Percentiles rank a stretch among this genome's conserved stretches.
phyloP scores from a whole-genome alignment of 2,329 filamentous ascomycete species.

The Ascochyta pisi region DNA sequence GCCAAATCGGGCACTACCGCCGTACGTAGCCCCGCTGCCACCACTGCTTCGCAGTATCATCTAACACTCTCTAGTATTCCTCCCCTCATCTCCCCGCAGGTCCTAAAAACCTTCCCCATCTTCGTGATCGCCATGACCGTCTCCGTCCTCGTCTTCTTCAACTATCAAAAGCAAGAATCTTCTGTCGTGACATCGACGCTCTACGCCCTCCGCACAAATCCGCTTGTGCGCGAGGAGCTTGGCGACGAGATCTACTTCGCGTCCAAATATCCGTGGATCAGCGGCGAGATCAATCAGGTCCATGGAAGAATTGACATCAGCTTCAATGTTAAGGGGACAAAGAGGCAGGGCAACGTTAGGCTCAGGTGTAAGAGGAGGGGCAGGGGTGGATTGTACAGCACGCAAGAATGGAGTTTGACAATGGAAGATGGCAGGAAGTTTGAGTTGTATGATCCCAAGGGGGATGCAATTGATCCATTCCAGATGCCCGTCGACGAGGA shows the following conservation, averaged over 20 bases:
- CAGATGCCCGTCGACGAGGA: conserved; percentile 36
- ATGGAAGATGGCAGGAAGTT: conserved; percentile 71
- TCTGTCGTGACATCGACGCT: conserved; percentile 83
- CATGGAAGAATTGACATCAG: conserved; percentile 87
- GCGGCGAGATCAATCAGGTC: conserved; percentile 84
- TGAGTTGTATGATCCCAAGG: conserved; percentile 73
- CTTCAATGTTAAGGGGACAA: conserved; percentile 85
- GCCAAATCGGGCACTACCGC: conserved; percentile 45
- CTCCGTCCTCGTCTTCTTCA: conserved; percentile 89
- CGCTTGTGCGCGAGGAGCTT: conserved; percentile 74
- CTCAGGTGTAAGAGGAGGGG: conserved; percentile 78
- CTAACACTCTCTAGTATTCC: conserved; percentile 34
- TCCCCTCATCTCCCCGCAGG: conserved; percentile 42
- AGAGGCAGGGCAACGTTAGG: conserved; percentile 73
- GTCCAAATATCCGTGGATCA: conserved; percentile 57
- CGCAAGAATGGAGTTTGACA: conserved; percentile 86
- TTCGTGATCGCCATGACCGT: conserved; percentile 76
- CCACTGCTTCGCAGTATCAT: background rate
- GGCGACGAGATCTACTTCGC: conserved; percentile 71
- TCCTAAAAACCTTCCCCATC: conserved; percentile 73
- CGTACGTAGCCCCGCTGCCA: conserved; percentile 28
- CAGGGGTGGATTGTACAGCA: conserved; percentile 78
- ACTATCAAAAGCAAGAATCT: conserved; percentile 95
- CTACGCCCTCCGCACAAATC: conserved; percentile 86
- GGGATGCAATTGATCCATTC: conserved; percentile 68